Evolutionary conservation across 2,329 filamentous ascomycete genomes (phyloP).

Genomic region (Diplodia sapinea): DNA sequence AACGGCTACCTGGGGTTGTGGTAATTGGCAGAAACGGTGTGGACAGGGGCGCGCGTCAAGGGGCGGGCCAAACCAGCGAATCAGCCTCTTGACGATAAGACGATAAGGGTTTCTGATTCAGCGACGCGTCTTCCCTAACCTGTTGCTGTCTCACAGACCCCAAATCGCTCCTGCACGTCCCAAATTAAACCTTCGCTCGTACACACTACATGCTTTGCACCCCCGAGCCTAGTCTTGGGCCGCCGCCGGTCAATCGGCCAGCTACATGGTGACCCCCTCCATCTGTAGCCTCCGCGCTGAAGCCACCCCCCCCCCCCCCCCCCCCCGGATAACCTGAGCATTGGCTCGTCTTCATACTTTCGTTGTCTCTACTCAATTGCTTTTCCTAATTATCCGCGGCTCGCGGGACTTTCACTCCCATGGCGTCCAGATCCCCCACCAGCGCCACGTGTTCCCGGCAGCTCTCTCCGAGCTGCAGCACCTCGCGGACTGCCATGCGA

Average conservation of each 20-base stretch:
- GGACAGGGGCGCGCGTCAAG: conserved; percentile 15
- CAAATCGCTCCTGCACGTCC: neutral
- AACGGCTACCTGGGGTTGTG: neutral
- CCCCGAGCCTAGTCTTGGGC: neutral
- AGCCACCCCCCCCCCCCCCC: too few relatives aligned
- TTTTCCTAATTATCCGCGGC: neutral
- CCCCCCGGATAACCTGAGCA: neutral
- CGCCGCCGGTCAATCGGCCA: neutral
- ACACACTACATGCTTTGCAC: neutral
- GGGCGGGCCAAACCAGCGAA: neutral
- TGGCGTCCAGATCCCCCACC: conserved; percentile 4
- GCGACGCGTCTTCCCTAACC: conserved; percentile 8
- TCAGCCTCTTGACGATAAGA: conserved; percentile 2
- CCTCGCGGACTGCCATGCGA: conserved; percentile 17
- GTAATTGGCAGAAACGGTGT: neutral
- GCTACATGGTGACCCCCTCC: neutral
- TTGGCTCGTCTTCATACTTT: neutral
- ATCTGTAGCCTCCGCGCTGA: neutral
- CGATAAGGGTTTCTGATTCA: neutral
- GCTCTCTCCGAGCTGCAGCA: neutral
- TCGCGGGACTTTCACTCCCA: neutral
- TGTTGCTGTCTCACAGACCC: conserved; percentile 16
- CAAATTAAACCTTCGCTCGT: conserved; percentile 3
- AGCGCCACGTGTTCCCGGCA: neutral
- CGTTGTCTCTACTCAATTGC: neutral